Base-by-base conservation (phyloP, 2,329 filamentous ascomycete species). In the Exophiala sp. region DNA sequence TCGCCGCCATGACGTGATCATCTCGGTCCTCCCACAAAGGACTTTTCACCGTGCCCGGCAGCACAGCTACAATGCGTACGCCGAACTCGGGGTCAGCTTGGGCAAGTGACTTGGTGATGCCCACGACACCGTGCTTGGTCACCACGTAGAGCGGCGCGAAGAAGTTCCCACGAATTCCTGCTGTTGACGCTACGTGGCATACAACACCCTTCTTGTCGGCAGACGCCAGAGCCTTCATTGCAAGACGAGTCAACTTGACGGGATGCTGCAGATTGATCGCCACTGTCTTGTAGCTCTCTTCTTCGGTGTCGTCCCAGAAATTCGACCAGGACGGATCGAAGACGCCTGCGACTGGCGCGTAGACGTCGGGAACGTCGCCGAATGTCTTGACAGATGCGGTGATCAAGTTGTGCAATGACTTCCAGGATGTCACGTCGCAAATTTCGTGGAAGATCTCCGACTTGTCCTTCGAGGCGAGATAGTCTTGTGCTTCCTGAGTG, bases 251-350 rank as follows among this genome's bases (percentile, higher is more conserved):
- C 16, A 42, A 21, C 20, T 42, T 42, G 40, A 42, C 40, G 9
- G 70, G 69, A 54, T 74, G 71, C 42, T 65, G 65, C n/a, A 67
- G 52, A 55, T 73, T 72, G 60, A 72, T 69, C 6, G 63, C 59
- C 21, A 72, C 48, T 2, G 60, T 45, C 16, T 59, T 57, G 58
- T 71, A 72, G 39, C 52, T 24, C 18, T 66, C 63, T 3, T 61
- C 58, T 52, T 72, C 69, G 3, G 63, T 62, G 60, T 73, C 70
- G 42, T 68, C 55, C 65, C 69, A 68, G 62, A 71, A 72, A 42
- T 67, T 69, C 3, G 66, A 69, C 60, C 59, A 66, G 14, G 52
- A 35, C 33, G 35, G 24, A 39, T 53, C 20, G 21, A 47, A 20
- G 43, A 42, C 47, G 34, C 34, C 47, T 39, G 35, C 50, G 11